A percentile compares a stretch with the other conserved stretches of the same genome.
Evolutionary conservation across 306 rosid species (phyloP).

Genomic region (Ceratonia siliqua): DNA sequence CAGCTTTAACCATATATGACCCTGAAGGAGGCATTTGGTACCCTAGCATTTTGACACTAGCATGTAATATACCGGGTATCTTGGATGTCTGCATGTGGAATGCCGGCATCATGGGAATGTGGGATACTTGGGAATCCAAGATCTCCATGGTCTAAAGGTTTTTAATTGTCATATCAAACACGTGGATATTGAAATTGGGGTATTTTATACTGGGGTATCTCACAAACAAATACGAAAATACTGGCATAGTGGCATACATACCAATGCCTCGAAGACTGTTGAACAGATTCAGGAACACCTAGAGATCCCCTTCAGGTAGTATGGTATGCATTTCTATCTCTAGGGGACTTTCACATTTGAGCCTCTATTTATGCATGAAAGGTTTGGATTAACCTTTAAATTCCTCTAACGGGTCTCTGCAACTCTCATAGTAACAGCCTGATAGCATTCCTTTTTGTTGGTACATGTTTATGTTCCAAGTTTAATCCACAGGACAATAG

Average conservation of each 20-base stretch:
- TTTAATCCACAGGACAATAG: not conserved
- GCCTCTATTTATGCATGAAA: not conserved
- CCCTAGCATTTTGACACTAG: not conserved
- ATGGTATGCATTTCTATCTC: not conserved
- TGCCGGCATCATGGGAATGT: not conserved
- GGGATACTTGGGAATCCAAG: not conserved
- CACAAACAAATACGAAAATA: not conserved
- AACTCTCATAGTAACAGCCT: not conserved
- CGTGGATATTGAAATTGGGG: not conserved
- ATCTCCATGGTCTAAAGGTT: not conserved
- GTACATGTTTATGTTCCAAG: slow-evolving; percentile 12
- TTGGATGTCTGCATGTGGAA: not conserved
- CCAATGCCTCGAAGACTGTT: not conserved
- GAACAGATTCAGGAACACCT: not conserved
- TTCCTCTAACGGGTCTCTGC: not conserved
- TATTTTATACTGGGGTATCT: not conserved
- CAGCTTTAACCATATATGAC: not conserved
- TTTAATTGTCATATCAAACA: not conserved
- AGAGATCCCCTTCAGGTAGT: not conserved
- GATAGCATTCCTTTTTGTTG: not conserved
- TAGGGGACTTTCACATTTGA: not conserved
- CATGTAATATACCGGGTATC: not conserved
- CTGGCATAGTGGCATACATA: too few species aligned
- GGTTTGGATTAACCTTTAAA: not conserved
- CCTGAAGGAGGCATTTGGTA: not conserved